These are phyloP conservation scores for Knoxia roxburghii DNA, from an alignment of 257 asterid genomes.

Conservation along the genomic window DNA sequence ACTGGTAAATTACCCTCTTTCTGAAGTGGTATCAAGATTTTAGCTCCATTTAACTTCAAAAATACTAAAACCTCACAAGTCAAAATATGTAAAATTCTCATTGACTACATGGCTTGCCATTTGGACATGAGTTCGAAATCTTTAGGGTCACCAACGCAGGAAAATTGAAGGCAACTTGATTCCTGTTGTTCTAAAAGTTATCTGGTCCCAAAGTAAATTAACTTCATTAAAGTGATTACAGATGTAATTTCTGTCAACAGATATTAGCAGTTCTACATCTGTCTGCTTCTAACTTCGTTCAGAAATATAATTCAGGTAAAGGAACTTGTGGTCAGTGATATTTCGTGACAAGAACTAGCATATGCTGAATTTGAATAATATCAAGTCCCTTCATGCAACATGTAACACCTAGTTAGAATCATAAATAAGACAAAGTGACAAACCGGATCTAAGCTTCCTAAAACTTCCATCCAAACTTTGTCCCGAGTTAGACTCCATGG, in stretches of 20 bases:
- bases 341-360: background rate
- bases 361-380: background rate
- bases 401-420: background rate
- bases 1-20: no score
- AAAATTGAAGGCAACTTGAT: background rate
- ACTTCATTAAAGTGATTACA: background rate
- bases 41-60: background rate
- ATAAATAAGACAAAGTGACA: constrained; percentile 10
- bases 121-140: background rate
- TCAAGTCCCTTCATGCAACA: no score
- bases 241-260: background rate
- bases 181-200: background rate
- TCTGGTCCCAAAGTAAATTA: background rate
- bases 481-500: constrained; percentile 54
- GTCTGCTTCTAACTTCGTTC: background rate
- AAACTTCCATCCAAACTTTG: constrained; percentile 67
- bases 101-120: background rate
- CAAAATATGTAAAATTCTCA: background rate
- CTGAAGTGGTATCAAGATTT: background rate
- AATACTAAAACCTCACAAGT: background rate
- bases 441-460: constrained; percentile 56
- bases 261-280: background rate
- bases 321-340: no score
- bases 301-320: background rate
- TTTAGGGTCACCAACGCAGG: background rate